Evolutionary conservation across 2,329 filamentous ascomycete genomes (phyloP).

Genomic region (Leptoxyphium fumago): DNA sequence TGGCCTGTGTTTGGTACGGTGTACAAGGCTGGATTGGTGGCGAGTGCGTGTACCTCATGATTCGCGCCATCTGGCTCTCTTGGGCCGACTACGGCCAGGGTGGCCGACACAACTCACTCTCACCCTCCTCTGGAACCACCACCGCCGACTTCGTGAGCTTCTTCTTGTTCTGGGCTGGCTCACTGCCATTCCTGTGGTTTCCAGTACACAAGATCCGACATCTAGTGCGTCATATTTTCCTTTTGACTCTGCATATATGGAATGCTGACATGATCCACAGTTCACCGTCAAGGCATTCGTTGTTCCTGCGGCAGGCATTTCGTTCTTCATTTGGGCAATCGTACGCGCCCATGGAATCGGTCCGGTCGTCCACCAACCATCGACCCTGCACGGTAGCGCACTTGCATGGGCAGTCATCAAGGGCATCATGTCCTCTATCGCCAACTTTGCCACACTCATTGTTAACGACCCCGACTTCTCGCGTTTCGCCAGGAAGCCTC

Average conservation of each 20-base stretch:
- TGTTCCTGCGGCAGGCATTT: constrained; percentile 67
- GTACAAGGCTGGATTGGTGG: constrained; percentile 74
- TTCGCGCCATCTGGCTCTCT: constrained; percentile 60
- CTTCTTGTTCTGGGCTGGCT: constrained; percentile 72
- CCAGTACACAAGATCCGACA: constrained; percentile 80
- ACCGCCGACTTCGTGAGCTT: constrained; percentile 68
- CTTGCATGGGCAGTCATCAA: constrained; percentile 72
- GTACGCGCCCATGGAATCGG: constrained; percentile 70
- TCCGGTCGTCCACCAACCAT: constrained; percentile 60
- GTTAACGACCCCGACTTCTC: constrained; percentile 69
- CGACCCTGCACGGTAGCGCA: constrained; percentile 47
- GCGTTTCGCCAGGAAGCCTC: constrained; percentile 64
- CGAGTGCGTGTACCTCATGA: constrained; percentile 72
- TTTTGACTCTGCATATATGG: too few species aligned
- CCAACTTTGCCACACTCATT: constrained; percentile 82
- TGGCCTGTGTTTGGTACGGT: constrained; percentile 79
- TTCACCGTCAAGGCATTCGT: constrained; percentile 84
- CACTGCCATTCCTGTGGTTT: constrained; percentile 75
- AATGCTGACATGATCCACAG: neutral
- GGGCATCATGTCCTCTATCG: constrained; percentile 77
- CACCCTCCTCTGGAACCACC: constrained; percentile 49
- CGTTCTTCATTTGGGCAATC: constrained; percentile 78
- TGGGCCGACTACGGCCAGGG: constrained; percentile 28
- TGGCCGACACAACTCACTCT: constrained; percentile 51
- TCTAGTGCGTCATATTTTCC: constrained; percentile 24